phyloP scores from a whole-genome alignment of 495 filamentous ascomycete genomes.

The Penicillium odoratum region DNA sequence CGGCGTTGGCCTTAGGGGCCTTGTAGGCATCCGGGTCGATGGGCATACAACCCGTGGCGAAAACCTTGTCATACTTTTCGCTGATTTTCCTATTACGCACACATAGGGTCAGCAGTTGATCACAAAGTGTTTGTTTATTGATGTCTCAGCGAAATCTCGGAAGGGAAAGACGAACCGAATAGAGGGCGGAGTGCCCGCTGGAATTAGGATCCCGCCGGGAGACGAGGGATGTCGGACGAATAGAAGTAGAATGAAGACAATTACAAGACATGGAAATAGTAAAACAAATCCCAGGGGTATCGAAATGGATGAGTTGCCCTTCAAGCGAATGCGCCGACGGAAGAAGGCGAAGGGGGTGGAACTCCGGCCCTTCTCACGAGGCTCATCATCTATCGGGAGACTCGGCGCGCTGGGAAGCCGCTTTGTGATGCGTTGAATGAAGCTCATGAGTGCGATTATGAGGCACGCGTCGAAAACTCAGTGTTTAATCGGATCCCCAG shows the following conservation, averaged over 20 bases:
- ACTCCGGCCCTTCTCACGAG: conserved; percentile 52
- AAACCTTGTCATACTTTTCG: conserved; percentile 95
- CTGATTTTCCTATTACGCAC: conserved; percentile 76
- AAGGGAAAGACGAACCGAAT: conserved; percentile 67
- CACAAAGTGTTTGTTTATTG: not conserved
- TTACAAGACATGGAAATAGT: conserved; percentile 87
- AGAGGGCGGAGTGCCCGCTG: conserved; percentile 83
- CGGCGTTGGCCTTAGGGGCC: conserved; percentile 81
- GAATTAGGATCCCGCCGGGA: conserved; percentile 80
- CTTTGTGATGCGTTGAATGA: conserved; percentile 63
- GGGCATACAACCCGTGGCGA: conserved; percentile 80
- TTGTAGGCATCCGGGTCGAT: conserved; percentile 53
- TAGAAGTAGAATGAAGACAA: conserved; percentile 86
- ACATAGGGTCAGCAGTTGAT: not conserved
- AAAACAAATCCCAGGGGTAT: conserved; percentile 92
- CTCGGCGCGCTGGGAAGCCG: conserved; percentile 61
- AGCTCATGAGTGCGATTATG: conserved; percentile 52
- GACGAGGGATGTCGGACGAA: conserved; percentile 88
- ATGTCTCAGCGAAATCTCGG: not conserved
- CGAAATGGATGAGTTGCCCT: conserved; percentile 90
- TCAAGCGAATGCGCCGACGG: conserved; percentile 83
- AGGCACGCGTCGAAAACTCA: conserved; percentile 29
- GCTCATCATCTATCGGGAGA: conserved; percentile 60
- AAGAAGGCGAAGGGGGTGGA: conserved; percentile 77
- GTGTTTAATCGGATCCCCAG: conserved; percentile 25